Evolutionary conservation across 2,329 filamentous ascomycete genomes (phyloP).

Genomic region (Eutypella sp.): DNA sequence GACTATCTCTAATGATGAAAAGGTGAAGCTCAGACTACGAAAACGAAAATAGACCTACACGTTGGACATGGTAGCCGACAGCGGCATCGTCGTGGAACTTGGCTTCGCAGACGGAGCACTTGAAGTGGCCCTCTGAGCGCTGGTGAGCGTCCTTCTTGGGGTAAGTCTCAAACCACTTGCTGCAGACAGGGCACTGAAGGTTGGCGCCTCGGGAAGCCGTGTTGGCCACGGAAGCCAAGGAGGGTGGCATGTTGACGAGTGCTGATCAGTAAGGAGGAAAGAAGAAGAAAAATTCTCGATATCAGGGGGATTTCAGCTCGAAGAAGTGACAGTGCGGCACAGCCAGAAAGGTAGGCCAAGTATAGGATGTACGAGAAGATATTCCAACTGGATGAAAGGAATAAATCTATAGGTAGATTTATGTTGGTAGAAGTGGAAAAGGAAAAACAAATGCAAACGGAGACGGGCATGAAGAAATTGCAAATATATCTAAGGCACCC

Average conservation of each 20-base stretch:
- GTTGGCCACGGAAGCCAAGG: not conserved
- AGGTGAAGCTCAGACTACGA: not conserved
- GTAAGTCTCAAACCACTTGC: not conserved
- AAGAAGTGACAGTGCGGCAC: too few species aligned
- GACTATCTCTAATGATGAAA: not conserved
- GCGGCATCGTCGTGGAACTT: not conserved
- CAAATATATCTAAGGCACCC: too few species aligned
- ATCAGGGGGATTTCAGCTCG: not conserved
- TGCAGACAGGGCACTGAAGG: conserved; percentile 1
- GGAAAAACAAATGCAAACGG: too few species aligned
- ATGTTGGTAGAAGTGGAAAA: too few species aligned
- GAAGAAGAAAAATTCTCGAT: not conserved
- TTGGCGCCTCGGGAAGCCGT: not conserved
- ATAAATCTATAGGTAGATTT: too few species aligned
- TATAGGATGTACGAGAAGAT: too few species aligned
- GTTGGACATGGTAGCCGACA: not conserved
- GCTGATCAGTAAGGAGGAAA: not conserved
- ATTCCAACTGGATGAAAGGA: too few species aligned
- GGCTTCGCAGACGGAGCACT: conserved; percentile 1
- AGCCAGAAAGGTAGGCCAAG: too few species aligned
- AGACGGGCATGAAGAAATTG: too few species aligned
- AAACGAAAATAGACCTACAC: not conserved
- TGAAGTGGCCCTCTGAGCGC: not conserved
- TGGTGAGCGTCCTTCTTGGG: not conserved
- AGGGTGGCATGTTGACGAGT: not conserved